Base-by-base conservation (phyloP, 805 yeast species). In the Sugiyamaella mastotermitis region DNA sequence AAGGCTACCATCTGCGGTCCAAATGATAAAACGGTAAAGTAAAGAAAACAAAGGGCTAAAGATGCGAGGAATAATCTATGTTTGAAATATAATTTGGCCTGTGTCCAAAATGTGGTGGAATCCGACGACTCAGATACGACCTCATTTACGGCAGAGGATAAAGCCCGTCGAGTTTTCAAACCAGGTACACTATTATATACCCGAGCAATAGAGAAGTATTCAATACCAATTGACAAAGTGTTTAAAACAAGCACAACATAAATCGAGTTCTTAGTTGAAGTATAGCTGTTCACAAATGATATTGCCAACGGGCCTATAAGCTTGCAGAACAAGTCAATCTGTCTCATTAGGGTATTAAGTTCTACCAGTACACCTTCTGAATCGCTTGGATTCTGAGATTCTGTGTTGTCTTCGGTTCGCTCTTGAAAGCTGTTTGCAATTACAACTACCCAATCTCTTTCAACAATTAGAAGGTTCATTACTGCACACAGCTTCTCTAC, bases 371-470 rank as follows among this genome's bases (percentile, higher is more conserved):
- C 47, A 45, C 4, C 37, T 45, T 18, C 48, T 36, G 41, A 58
- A 53, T 23, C 26, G n/a, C n/a, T 23, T 10, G 26, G 26, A 23
- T 23, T n/a, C 10, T 23, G 11, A 27, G 22, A 10, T 17, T 32
- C 35, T 4, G 20, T 30, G 3, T 3, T 6, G 11, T 26, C 22
- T 11, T 19, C 30, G 14, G 30, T 6, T 23, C 10, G 10, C n/a
- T 23, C 26, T 7, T 15, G 15, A 9, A 35, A n/a, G 14, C 43
- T 33, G 26, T 53, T 50, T 1, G 57, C 53, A 15, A 65, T 60
- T 8, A 58, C 66, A 3, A 62, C 62, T 1, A 65, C 57, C 70
- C 70, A 65, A 44, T 65, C 70, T 24, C 69, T 50, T 28, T 62
- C 65, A 13, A 65, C 60, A 3, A 66, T 47, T n/a, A 65, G 56